Conservation (phyloP, 1,284 basidiomycete species). For the Papiliotrema flavescens region DNA sequence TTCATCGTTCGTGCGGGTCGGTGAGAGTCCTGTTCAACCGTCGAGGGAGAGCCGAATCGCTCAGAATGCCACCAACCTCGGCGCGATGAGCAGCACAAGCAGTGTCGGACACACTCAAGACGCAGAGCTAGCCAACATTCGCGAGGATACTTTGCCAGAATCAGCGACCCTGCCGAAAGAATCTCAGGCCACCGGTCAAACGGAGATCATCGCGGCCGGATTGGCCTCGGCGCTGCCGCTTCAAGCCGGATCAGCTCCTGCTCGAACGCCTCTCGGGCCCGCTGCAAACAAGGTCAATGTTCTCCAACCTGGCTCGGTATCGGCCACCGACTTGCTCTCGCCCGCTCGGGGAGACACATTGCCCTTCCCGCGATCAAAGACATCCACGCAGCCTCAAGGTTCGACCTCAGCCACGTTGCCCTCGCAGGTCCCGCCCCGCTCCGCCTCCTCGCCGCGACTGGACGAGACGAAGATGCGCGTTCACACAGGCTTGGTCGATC, state of each 20-base stretch:
- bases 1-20: slow-evolving; percentile 30
- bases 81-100: slow-evolving; percentile 28
- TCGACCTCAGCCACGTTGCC: slow-evolving; percentile 1
- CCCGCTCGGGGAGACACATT: slow-evolving; percentile 6
- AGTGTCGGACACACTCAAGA: slow-evolving; percentile 22
- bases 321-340: slow-evolving; percentile 19
- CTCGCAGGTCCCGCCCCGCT: background rate
- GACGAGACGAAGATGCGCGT: slow-evolving; percentile 66
- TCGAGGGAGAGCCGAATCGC: slow-evolving; percentile 4
- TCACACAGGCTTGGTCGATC: slow-evolving; percentile 91
- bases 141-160: slow-evolving; percentile 8
- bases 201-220: background rate
- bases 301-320: slow-evolving; percentile 8
- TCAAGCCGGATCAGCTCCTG: background rate
- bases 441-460: slow-evolving; percentile 11
- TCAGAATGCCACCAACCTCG: slow-evolving; percentile 10
- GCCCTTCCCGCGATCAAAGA: slow-evolving; percentile 22
- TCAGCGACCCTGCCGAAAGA: slow-evolving; percentile 12
- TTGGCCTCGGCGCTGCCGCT: background rate
- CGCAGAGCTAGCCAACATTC: background rate
- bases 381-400: background rate
- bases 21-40: slow-evolving; percentile 9
- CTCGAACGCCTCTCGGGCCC: slow-evolving; percentile 15
- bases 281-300: slow-evolving; percentile 32
- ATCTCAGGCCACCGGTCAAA: background rate